These are phyloP conservation scores for Chalciporus sp. DNA, from an alignment of 1,284 basidiomycete genomes.

Conservation along the genomic window DNA sequence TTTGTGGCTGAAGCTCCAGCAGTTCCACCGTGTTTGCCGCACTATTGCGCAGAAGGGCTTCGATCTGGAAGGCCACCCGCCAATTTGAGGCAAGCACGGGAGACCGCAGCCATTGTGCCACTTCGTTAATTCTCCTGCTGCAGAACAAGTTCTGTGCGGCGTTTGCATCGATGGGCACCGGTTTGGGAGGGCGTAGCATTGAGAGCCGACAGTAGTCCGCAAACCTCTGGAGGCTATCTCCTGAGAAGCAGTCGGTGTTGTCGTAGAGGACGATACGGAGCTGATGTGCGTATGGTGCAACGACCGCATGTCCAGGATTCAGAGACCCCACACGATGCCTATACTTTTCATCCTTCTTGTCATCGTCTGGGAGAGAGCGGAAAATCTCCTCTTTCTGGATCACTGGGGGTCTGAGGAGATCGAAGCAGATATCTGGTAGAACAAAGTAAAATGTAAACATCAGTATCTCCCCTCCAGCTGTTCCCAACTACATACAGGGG, in stretches of 20 bases:
- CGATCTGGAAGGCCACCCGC: constrained; percentile 71
- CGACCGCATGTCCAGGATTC: constrained; percentile 50
- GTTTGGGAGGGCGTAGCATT: constrained; percentile 43
- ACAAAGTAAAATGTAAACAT: background rate
- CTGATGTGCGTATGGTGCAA: constrained; percentile 68
- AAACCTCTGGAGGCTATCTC: constrained; percentile 49
- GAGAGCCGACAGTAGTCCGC: constrained; percentile 54
- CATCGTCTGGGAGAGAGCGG: constrained; percentile 46
- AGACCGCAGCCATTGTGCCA: constrained; percentile 44
- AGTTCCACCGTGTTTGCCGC: constrained; percentile 59
- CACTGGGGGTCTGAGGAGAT: constrained; percentile 60
- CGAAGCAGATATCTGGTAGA: constrained; percentile 61
- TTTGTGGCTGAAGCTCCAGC: constrained; percentile 42
- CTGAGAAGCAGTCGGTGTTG: constrained; percentile 35
- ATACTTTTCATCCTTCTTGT: constrained; percentile 45
- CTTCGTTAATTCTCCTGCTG: constrained; percentile 44
- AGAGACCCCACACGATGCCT: constrained; percentile 58
- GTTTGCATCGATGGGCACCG: constrained; percentile 46
- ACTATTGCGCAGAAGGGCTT: constrained; percentile 61
- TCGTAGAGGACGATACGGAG: constrained; percentile 58
- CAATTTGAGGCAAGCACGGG: constrained; percentile 46
- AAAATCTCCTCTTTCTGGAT: constrained; percentile 62
- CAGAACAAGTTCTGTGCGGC: constrained; percentile 51
- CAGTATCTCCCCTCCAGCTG: background rate
- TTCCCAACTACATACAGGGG: constrained; percentile 37